Base-by-base conservation (phyloP, 768 basidiomycete species). In the Termitomyces titanicus region DNA sequence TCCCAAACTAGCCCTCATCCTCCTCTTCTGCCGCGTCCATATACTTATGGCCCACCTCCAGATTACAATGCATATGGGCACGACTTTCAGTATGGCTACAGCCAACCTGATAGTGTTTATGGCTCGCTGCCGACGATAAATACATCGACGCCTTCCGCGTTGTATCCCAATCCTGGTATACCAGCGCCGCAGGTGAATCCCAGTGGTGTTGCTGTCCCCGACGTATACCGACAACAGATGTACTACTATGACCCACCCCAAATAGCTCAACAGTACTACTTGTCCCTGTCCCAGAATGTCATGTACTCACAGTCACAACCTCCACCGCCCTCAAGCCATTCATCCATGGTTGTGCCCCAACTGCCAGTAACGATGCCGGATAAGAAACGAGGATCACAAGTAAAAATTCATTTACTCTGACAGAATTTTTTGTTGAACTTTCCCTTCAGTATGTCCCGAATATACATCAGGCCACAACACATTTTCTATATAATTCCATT, bases 351-450 rank as follows among this genome's bases (percentile, higher is more conserved):
- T 8, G 72, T 75, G n/a, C 70, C 78, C 22, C 82, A 82, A 53
- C 54, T 81, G 25, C 74, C 78, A 34, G 64, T 72, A 18, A 68
- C 73, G 25, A 56, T 78, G 20, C 61, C 67, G 22, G 81, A 85
- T 58, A 87, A 85, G 66, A 87, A 86, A 59, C 73, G 74, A 47
- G 80, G 80, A 46, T 57, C 77, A 48, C 83, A 84, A 77, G 86
- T 85, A 61, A 22, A 3, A 18, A 18, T 22, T 31, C 27, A 11
- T 38, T 22, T 13, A 12, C 18, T 22, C n/a, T 39, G 17, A 17
- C 17, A n/a, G 17, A 20, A 67, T 60, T 20, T n/a, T 44, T 61
- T 27, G 31, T 35, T 35, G 29, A 54, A 55, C 48, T 31, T 22
- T 55, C 17, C 60, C 49, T 49, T 48, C 15, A 13, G 56, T 39